These are phyloP conservation scores for Neurospora tetraspora DNA, from an alignment of 495 filamentous ascomycete species.

Conservation along the genomic window DNA sequence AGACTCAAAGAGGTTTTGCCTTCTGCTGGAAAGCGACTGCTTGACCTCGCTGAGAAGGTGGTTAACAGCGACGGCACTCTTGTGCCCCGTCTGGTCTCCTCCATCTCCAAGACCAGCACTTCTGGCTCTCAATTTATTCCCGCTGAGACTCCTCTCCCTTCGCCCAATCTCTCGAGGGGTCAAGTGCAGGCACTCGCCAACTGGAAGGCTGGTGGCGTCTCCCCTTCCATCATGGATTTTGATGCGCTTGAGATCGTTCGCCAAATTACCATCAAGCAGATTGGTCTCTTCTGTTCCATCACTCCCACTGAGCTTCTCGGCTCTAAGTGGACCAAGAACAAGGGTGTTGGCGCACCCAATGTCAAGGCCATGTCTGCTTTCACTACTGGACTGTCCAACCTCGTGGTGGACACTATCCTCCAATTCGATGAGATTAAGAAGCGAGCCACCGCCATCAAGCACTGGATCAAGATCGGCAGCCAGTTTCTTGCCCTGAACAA, in stretches of 20 bases:
- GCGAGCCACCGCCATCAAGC: constrained; percentile 83
- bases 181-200: constrained; percentile 62
- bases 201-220: constrained; percentile 60
- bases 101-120: constrained; percentile 79
- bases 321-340: constrained; percentile 85
- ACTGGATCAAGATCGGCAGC: constrained; percentile 94
- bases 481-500: constrained; percentile 85
- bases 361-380: constrained; percentile 90
- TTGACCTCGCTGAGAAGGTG: constrained; percentile 76
- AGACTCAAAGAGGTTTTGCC: constrained; percentile 59
- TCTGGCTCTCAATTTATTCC: constrained; percentile 58
- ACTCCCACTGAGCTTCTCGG: constrained; percentile 88
- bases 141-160: constrained; percentile 59
- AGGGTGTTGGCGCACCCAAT: constrained; percentile 70
- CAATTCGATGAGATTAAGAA: constrained; percentile 81
- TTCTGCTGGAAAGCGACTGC: constrained; percentile 65
- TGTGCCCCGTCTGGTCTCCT: constrained; percentile 78
- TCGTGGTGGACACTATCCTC: constrained; percentile 94
- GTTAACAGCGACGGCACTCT: constrained; percentile 61
- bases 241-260: constrained; percentile 87
- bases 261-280: constrained; percentile 90
- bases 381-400: constrained; percentile 81
- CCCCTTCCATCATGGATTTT: constrained; percentile 78
- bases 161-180: constrained; percentile 61
- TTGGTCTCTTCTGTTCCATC: constrained; percentile 86